These are phyloP conservation scores for Sporisorium scitamineum DNA, from an alignment of 1,284 basidiomycete genomes.

Conservation along the genomic window DNA sequence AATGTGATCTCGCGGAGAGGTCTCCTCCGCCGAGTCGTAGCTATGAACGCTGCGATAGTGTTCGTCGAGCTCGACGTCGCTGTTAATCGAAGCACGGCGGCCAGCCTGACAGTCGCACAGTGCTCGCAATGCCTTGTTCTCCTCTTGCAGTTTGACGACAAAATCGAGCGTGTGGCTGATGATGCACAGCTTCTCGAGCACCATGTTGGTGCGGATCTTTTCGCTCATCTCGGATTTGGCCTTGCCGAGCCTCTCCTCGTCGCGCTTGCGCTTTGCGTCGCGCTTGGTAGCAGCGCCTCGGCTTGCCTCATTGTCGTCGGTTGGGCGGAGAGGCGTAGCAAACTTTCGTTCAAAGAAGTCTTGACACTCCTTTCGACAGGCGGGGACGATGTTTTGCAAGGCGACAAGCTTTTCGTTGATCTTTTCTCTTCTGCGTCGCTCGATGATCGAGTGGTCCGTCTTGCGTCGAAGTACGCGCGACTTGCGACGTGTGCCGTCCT, in stretches of 20 bases:
- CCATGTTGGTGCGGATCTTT: conserved; percentile 51
- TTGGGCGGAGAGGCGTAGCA: conserved; percentile 5
- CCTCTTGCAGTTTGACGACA: conserved; percentile 41
- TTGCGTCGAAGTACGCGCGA: conserved; percentile 62
- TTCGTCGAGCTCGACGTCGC: conserved; percentile 30
- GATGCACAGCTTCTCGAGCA: conserved; percentile 68
- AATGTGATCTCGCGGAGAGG: background rate
- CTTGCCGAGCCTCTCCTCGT: conserved; percentile 33
- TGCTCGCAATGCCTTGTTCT: conserved; percentile 40
- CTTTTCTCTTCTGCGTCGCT: conserved; percentile 66
- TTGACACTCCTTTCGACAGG: conserved; percentile 62
- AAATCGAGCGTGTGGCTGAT: conserved; percentile 64
- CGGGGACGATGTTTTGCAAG: conserved; percentile 62
- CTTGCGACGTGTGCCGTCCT: conserved; percentile 51
- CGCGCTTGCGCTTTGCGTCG: conserved; percentile 24
- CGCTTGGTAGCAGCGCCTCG: conserved; percentile 1
- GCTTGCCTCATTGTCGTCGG: conserved; percentile 12
- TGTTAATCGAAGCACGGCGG: conserved; percentile 11
- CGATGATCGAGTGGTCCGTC: conserved; percentile 68
- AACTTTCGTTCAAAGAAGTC: conserved; percentile 56
- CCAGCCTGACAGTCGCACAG: conserved; percentile 37
- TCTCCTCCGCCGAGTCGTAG: background rate
- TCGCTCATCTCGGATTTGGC: conserved; percentile 36
- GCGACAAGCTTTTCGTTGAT: conserved; percentile 68
- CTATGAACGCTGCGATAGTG: conserved; percentile 34